Base-by-base conservation (phyloP, 768 basidiomycete species). In the Arthromyces matolae region DNA sequence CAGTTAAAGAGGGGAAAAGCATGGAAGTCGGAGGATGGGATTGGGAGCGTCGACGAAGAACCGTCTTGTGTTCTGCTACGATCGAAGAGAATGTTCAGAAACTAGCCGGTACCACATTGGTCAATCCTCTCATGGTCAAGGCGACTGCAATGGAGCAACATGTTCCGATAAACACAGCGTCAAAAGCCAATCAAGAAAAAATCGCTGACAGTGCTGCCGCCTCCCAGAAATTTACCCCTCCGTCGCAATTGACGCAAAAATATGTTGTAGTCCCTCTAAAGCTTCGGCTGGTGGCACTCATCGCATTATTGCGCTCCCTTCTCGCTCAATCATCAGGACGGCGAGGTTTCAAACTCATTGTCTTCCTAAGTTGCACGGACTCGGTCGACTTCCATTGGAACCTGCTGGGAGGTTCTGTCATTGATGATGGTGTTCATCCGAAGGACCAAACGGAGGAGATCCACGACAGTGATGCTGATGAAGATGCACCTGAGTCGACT, bases 311-410 rank as follows among this genome's bases (percentile, higher is more conserved):
- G 19, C 84, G 96, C 19, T 80, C 81, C 5, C 72, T 95, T n/a
- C 71, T 93, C 23, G 71, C 84, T 5, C 79, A 84, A 64, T 71
- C 78, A 19, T 73, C 72, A 55, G 65, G 66, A 33, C 73, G 64
- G 24, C 71, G 71, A 33, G 78, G 79, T 9, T 75, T 75, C 33
- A 92, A 89, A 65, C 80, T 96, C 46, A 92, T 99, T 38, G 92
- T 99, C 5, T 99, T 99, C 68, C 71, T 99, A 51, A 95, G 89
- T 56, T 97, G 93, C 59, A 98, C 93, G 5, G 95, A 97, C 66
- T 94, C 96, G 3, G 96, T 99, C 14, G 95, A 99, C 64, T 97
- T 92, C 60, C 93, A 95, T 61, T 98, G 92, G 91, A 80, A 77
- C 41, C 70, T 97, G 18, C 67, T 98, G 1, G 86, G 84, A 0